These are phyloP conservation scores for Rhazya stricta DNA, from an alignment of 257 asterid species.

Conservation along the genomic window DNA sequence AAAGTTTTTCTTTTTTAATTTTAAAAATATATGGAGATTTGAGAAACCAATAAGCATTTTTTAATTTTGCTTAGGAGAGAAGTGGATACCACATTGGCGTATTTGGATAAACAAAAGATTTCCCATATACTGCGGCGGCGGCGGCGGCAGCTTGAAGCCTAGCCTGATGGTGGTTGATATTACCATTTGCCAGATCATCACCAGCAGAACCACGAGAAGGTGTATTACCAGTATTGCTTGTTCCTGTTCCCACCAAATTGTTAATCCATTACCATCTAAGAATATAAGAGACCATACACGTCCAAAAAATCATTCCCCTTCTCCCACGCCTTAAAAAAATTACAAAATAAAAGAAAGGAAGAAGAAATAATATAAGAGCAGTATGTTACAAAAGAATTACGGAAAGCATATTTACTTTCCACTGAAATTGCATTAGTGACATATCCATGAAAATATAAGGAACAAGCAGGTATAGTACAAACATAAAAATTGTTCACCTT, in stretches of 20 bases:
- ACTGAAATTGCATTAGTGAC: neutral
- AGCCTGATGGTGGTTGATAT: slow-evolving; percentile 58
- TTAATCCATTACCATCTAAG: slow-evolving; percentile 9
- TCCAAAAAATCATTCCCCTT: neutral
- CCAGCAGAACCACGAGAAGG: slow-evolving; percentile 50
- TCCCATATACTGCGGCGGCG: slow-evolving; percentile 72
- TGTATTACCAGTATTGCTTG: slow-evolving; percentile 46
- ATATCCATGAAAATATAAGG: neutral
- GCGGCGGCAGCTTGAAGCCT: slow-evolving; percentile 86
- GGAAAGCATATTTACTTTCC: neutral
- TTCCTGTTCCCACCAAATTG: slow-evolving; percentile 43
- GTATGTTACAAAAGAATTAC: neutral
- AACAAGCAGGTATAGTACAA: neutral
- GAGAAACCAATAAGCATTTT: neutral
- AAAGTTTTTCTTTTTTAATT: neutral
- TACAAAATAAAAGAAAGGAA: neutral
- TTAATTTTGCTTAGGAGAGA: no score
- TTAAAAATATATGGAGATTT: neutral
- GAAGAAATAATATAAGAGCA: neutral
- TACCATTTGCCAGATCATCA: slow-evolving; percentile 36
- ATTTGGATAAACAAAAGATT: slow-evolving; percentile 90
- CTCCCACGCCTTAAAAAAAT: neutral
- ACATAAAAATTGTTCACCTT: slow-evolving; percentile 38
- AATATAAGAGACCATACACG: neutral
- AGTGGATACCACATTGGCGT: slow-evolving; percentile 44